Conservation (phyloP, 1,139 yeast species). For the Sugiyamaella novakii region DNA sequence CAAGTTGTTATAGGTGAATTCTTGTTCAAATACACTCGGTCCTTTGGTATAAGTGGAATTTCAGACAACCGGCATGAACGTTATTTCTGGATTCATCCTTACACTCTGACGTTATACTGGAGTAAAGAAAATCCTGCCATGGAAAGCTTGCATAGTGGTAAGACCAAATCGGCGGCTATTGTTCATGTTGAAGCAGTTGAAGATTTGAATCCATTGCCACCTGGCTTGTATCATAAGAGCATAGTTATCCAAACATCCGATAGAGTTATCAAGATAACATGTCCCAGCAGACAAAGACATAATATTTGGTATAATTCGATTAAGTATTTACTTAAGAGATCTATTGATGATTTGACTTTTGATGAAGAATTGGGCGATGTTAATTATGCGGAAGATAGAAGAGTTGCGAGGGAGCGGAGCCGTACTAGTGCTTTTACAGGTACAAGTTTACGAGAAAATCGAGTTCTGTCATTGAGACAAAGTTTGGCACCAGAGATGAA, state of each 20-base stretch:
- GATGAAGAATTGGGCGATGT: conserved; percentile 41
- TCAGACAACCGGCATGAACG: conserved; percentile 86
- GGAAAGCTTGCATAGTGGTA: conserved; percentile 57
- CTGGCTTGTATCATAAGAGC: conserved; percentile 86
- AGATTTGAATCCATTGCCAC: conserved; percentile 86
- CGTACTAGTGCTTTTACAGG: conserved; percentile 29
- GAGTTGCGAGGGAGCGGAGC: conserved; percentile 31
- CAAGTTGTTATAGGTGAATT: conserved; percentile 94
- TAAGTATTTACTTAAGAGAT: conserved; percentile 71
- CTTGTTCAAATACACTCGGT: conserved; percentile 80
- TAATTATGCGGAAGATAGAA: conserved; percentile 29
- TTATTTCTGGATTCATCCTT: conserved; percentile 97
- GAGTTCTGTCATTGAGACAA: conserved; percentile 34
- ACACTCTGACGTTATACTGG: conserved; percentile 90
- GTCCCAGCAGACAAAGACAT: conserved; percentile 85
- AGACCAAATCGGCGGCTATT: conserved; percentile 74
- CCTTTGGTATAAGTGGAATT: conserved; percentile 72
- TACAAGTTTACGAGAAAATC: conserved; percentile 25
- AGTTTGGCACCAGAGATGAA: conserved; percentile 40
- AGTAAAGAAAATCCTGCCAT: conserved; percentile 77
- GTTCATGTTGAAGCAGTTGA: conserved; percentile 75
- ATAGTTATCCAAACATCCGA: conserved; percentile 73
- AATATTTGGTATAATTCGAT: conserved; percentile 90
- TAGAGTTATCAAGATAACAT: conserved; percentile 74
- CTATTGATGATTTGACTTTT: conserved; percentile 60